Evolutionary conservation across 129 eudicot species (phyloP).

Genomic region (sunflower (Helianthus annuus)): DNA sequence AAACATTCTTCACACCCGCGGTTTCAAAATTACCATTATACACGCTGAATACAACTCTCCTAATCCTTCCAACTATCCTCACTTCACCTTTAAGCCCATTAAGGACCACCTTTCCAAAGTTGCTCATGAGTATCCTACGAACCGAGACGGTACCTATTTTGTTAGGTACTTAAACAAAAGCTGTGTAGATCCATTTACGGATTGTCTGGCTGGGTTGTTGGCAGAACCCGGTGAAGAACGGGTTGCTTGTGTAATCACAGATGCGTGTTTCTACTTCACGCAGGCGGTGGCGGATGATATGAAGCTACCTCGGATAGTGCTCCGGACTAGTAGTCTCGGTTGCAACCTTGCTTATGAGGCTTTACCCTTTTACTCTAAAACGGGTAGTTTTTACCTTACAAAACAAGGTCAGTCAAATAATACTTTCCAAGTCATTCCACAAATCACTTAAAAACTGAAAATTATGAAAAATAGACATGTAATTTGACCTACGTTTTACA

Average conservation of each 20-base stretch:
- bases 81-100: conserved; percentile 24
- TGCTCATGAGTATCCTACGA: not conserved
- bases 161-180: conserved; percentile 22
- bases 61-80: conserved; percentile 25
- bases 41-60: conserved; percentile 33
- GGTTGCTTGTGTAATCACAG: conserved; percentile 41
- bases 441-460: too few relatives aligned
- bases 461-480: too few relatives aligned
- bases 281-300: conserved; percentile 38
- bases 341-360: conserved; percentile 26
- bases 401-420: conserved; percentile 12
- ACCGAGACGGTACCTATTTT: not conserved
- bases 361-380: conserved; percentile 20
- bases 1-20: conserved; percentile 25
- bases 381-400: conserved; percentile 19
- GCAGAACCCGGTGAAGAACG: conserved; percentile 21
- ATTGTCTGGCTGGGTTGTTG: conserved; percentile 24
- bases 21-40: conserved; percentile 31
- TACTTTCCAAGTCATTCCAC: too few relatives aligned
- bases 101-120: not conserved
- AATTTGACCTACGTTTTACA: too few relatives aligned
- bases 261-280: conserved; percentile 36
- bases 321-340: conserved; percentile 36
- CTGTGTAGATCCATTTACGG: conserved; percentile 36
- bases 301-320: conserved; percentile 35